phyloP scores from a whole-genome alignment of 23 red algal species.

The Gracilariopsis chorda region DNA sequence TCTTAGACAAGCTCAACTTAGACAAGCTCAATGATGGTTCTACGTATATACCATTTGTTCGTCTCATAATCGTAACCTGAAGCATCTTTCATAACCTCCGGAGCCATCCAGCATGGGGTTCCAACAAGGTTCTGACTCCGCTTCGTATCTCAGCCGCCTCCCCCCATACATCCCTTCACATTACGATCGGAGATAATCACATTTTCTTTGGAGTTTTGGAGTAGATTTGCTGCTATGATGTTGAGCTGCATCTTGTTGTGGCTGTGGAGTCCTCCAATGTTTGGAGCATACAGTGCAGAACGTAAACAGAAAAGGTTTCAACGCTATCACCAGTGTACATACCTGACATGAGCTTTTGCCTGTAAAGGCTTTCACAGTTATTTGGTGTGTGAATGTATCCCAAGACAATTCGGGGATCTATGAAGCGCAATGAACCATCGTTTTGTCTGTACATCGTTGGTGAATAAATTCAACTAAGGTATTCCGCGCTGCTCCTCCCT shows the following conservation, averaged over 20 bases:
- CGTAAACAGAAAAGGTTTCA: conserved; percentile 61
- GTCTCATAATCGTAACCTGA: conserved; percentile 92
- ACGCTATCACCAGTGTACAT: conserved; percentile 46
- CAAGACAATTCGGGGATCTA: too few species aligned
- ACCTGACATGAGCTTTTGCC: conserved; percentile 54
- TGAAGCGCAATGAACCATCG: too few species aligned
- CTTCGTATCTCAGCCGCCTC: conserved; percentile 62
- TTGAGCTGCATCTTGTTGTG: conserved; percentile 83
- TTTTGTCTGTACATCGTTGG: neutral
- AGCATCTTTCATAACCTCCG: conserved; percentile 87
- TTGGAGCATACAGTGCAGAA: conserved; percentile 65
- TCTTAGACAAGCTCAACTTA: too few species aligned
- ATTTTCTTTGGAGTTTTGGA: conserved; percentile 47
- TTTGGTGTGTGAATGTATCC: too few species aligned
- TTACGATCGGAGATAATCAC: conserved; percentile 79
- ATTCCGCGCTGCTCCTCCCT: neutral
- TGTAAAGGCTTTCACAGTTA: too few species aligned
- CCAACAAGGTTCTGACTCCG: conserved; percentile 88
- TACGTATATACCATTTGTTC: conserved; percentile 87
- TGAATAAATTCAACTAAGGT: conserved; percentile 14
- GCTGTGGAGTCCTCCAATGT: conserved; percentile 79
- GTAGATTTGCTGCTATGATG: conserved; percentile 81
- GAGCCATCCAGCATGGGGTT: conserved; percentile 94
- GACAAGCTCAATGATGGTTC: conserved; percentile 80
- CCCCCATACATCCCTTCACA: conserved; percentile 88